Percentiles rank a stretch among this genome's conserved stretches.
These are phyloP conservation scores for Rhizophlyctis rosea DNA, from an alignment of 192 early-diverging fungal species.

Conservation along the genomic window DNA sequence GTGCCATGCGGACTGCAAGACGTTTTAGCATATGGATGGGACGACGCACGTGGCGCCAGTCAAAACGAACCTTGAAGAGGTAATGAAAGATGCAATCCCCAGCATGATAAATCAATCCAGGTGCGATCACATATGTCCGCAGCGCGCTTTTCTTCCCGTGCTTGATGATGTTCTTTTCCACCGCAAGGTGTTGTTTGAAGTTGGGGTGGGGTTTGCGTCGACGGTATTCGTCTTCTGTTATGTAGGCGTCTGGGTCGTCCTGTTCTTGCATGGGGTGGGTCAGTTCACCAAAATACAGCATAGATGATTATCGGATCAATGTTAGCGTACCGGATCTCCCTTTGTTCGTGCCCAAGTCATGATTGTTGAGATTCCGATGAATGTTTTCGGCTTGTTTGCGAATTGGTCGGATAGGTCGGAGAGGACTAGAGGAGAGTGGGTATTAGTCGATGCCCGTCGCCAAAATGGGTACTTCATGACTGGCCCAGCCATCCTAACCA, in stretches of 20 bases:
- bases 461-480: neutral
- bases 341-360: constrained; percentile 65
- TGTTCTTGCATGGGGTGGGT: neutral
- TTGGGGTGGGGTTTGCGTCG: constrained; percentile 58
- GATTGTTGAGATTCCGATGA: constrained; percentile 56
- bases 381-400: constrained; percentile 49
- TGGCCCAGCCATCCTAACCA: constrained; percentile 25
- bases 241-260: constrained; percentile 53
- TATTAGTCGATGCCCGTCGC: neutral
- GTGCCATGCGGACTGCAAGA: constrained; percentile 52
- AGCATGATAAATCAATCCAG: constrained; percentile 55
- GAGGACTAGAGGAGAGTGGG: constrained; percentile 45
- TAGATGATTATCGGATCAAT: neutral
- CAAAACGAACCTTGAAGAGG: constrained; percentile 52
- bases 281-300: neutral
- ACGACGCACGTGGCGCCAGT: too few species aligned
- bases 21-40: neutral
- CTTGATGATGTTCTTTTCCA: constrained; percentile 58
- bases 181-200: constrained; percentile 49
- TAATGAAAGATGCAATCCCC: constrained; percentile 59
- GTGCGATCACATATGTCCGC: constrained; percentile 51
- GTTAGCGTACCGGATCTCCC: constrained; percentile 42
- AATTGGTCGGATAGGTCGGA: constrained; percentile 48
- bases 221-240: constrained; percentile 60
- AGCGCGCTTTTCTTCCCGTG: constrained; percentile 51